Evolutionary conservation across 805 yeast species (phyloP).

Genomic region (Pichia eremophila): DNA sequence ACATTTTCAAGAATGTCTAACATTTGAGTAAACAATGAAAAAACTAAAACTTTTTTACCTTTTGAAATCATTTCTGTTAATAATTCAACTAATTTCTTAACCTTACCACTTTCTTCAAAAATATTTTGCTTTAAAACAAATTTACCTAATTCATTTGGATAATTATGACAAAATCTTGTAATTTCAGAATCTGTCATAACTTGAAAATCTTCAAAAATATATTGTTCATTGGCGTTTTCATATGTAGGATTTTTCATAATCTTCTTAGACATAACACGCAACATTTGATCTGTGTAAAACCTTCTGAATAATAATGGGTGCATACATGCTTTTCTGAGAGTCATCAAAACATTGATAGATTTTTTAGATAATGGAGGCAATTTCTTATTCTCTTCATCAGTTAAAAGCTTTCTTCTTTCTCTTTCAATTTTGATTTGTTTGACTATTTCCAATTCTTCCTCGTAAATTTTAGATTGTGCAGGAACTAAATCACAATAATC

Average conservation of each 20-base stretch:
- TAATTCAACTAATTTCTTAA: slow-evolving; percentile 44
- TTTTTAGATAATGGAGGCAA: slow-evolving; percentile 16
- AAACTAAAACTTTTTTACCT: slow-evolving; percentile 65
- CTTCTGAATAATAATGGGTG: slow-evolving; percentile 83
- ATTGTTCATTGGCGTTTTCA: slow-evolving; percentile 61
- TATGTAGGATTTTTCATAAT: slow-evolving; percentile 80
- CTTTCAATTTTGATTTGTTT: slow-evolving; percentile 33
- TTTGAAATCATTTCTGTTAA: slow-evolving; percentile 45
- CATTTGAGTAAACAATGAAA: slow-evolving; percentile 88
- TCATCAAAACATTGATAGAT: slow-evolving; percentile 69
- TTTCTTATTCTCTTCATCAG: slow-evolving; percentile 26
- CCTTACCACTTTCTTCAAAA: slow-evolving; percentile 65
- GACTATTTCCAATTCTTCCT: slow-evolving; percentile 42
- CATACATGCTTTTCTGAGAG: slow-evolving; percentile 80
- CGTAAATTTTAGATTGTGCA: slow-evolving; percentile 51
- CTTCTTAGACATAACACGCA: slow-evolving; percentile 61
- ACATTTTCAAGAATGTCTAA: slow-evolving; percentile 80
- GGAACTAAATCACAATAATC: slow-evolving; percentile 56
- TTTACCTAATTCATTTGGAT: slow-evolving; percentile 52
- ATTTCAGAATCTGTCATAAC: slow-evolving; percentile 91
- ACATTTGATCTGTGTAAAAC: slow-evolving; percentile 43
- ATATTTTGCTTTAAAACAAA: slow-evolving; percentile 45
- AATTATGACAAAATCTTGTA: slow-evolving; percentile 61
- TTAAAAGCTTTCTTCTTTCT: slow-evolving; percentile 31
- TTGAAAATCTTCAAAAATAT: slow-evolving; percentile 87